A percentile compares a stretch with the other conserved stretches of the same genome.
Conservation (phyloP, 805 yeast species). For the Metschnikowia sp. region DNA sequence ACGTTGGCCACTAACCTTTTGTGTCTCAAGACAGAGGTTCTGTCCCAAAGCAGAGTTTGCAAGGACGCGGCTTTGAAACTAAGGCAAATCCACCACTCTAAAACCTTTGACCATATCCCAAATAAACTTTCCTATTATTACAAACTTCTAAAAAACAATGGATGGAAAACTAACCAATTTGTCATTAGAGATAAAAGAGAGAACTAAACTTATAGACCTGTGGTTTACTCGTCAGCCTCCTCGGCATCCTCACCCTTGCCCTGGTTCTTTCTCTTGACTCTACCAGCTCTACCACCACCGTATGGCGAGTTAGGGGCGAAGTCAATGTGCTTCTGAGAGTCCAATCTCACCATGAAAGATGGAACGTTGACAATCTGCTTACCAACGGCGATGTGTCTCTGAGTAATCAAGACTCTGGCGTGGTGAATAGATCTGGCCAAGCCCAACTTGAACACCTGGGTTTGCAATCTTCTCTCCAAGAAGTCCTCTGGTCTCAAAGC, state of each 20-base stretch:
- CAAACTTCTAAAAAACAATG: conserved; percentile 1
- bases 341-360: conserved; percentile 99
- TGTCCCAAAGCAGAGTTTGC: no score
- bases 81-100: no score
- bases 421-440: conserved; percentile 99
- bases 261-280: conserved; percentile 92
- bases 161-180: conserved; percentile 18
- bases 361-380: conserved; percentile 98
- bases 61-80: no score
- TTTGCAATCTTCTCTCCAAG: conserved; percentile 99
- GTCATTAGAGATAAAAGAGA: conserved; percentile 14
- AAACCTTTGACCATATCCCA: no score
- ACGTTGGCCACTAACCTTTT: no score
- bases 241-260: conserved; percentile 55
- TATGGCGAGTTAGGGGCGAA: conserved; percentile 98
- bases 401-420: conserved; percentile 97
- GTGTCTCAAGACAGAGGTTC: no score
- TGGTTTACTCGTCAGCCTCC: conserved; percentile 72
- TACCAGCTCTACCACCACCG: conserved; percentile 99
- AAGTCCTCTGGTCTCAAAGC: conserved; percentile 98
- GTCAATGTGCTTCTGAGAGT: conserved; percentile 99
- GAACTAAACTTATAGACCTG: conserved; percentile 16
- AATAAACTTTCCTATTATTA: background rate
- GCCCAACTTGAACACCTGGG: conserved; percentile 99
- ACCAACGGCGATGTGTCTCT: conserved; percentile 99